Evolutionary conservation across 768 basidiomycete species (phyloP).

Genomic region (Epithele typhae): DNA sequence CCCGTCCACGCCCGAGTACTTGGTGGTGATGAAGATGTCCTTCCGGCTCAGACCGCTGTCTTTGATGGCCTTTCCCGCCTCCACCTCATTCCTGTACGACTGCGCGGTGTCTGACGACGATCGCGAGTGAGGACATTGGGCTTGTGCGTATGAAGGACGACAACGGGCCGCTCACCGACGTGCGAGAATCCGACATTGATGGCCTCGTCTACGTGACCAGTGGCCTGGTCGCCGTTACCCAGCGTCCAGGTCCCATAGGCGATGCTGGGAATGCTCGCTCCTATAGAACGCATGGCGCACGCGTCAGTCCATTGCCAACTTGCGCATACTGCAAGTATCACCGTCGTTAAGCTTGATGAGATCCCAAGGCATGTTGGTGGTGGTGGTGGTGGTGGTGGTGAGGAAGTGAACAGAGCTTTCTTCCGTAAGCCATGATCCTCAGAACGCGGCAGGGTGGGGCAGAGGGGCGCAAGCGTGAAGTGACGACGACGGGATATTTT

Average conservation of each 20-base stretch:
- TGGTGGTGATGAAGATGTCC: slow-evolving; percentile 64
- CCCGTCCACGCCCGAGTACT: slow-evolving; percentile 50
- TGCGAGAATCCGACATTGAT: slow-evolving; percentile 58
- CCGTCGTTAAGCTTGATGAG: slow-evolving; percentile 58
- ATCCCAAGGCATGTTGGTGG: slow-evolving; percentile 69
- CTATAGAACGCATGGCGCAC: slow-evolving; percentile 22
- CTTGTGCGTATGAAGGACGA: neutral
- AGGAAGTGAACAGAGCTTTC: too few relatives aligned
- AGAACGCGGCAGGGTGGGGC: too few relatives aligned
- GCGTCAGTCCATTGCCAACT: too few relatives aligned
- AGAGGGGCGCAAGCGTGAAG: too few relatives aligned
- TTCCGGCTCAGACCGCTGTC: slow-evolving; percentile 54
- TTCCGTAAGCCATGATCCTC: too few relatives aligned
- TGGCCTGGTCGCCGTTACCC: slow-evolving; percentile 50
- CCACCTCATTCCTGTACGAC: slow-evolving; percentile 53
- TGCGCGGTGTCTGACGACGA: slow-evolving; percentile 55
- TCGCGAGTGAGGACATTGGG: neutral
- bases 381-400: too few relatives aligned
- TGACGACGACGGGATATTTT: too few relatives aligned
- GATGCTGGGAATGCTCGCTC: slow-evolving; percentile 43
- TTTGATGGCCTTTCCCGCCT: slow-evolving; percentile 44
- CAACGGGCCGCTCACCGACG: slow-evolving; percentile 47
- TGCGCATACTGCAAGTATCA: slow-evolving; percentile 14
- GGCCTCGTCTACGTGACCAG: slow-evolving; percentile 57
- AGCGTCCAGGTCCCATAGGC: slow-evolving; percentile 65